Conservation (phyloP, 495 filamentous ascomycete species). For the Daldinia caldariorum region DNA sequence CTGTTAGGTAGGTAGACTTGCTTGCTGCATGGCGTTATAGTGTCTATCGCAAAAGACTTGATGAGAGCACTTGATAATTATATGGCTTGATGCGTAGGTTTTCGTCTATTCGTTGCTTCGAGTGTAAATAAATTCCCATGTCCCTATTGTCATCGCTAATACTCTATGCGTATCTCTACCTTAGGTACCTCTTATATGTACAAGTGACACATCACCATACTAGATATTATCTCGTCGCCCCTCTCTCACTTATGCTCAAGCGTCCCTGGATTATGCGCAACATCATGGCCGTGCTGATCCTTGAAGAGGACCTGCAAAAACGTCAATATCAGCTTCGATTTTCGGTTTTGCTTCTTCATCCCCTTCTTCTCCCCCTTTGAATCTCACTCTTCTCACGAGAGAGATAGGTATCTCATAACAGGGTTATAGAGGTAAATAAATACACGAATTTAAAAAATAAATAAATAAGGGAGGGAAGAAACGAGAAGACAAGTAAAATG, state of each 20-base stretch:
- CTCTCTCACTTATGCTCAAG: slow-evolving; percentile 39
- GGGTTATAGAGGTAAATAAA: neutral
- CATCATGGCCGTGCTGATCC: slow-evolving; percentile 54
- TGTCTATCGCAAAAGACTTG: neutral
- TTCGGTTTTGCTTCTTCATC: neutral
- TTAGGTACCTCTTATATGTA: no score
- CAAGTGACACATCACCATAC: neutral
- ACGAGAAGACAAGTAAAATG: no score
- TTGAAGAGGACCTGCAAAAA: slow-evolving; percentile 42
- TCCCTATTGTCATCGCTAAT: neutral
- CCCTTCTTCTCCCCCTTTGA: neutral
- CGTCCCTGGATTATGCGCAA: slow-evolving; percentile 50
- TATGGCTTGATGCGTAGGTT: neutral
- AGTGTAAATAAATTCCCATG: neutral
- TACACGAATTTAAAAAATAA: no score
- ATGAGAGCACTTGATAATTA: neutral
- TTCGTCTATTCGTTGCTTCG: neutral
- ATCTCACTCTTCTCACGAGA: no score
- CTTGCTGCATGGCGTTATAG: slow-evolving; percentile 3
- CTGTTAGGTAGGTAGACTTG: no score
- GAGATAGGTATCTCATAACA: no score
- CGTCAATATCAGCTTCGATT: neutral
- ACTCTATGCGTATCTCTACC: neutral
- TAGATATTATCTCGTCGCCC: neutral
- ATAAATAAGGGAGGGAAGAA: no score